Evolutionary conservation across 2,329 filamentous ascomycete species (phyloP).

Genomic region (Aspergillus sp.): DNA sequence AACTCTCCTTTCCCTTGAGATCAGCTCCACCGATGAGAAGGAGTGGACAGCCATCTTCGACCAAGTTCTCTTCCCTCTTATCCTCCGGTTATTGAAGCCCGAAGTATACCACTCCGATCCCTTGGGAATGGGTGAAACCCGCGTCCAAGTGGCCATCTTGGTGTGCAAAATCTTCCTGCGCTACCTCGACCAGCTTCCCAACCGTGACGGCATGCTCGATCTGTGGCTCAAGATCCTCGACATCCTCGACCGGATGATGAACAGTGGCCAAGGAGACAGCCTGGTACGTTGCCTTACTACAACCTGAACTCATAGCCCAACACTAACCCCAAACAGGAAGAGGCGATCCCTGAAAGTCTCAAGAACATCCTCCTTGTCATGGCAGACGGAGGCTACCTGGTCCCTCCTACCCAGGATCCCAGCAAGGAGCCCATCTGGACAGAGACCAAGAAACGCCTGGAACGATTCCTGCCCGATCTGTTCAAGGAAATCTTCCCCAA

Average conservation of each 20-base stretch:
- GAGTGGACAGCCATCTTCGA: slow-evolving; percentile 96
- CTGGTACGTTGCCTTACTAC: slow-evolving; percentile 55
- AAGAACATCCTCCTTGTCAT: slow-evolving; percentile 97
- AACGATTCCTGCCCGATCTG: slow-evolving; percentile 61
- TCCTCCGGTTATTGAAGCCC: slow-evolving; percentile 82
- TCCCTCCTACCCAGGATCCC: slow-evolving; percentile 61
- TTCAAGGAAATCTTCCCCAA: slow-evolving; percentile 60
- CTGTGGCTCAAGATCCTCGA: slow-evolving; percentile 91
- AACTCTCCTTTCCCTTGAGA: slow-evolving; percentile 78
- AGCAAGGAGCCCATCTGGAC: slow-evolving; percentile 59
- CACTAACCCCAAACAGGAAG: slow-evolving; percentile 61
- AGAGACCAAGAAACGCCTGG: slow-evolving; percentile 62
- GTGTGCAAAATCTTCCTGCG: slow-evolving; percentile 95
- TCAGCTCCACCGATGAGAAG: slow-evolving; percentile 79
- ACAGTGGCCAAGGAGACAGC: slow-evolving; percentile 88
- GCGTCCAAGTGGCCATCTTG: slow-evolving; percentile 85
- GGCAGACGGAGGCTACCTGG: slow-evolving; percentile 82
- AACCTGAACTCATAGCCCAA: not conserved
- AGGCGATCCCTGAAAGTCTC: slow-evolving; percentile 90
- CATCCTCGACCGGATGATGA: slow-evolving; percentile 94
- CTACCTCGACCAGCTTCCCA: slow-evolving; percentile 80
- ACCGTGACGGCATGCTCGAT: slow-evolving; percentile 86
- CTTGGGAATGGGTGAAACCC: slow-evolving; percentile 90
- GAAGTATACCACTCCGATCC: slow-evolving; percentile 92
- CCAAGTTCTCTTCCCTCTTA: slow-evolving; percentile 90